Evolutionary conservation across 2,329 filamentous ascomycete species (phyloP).

Genomic region (Aspergillus sp.): DNA sequence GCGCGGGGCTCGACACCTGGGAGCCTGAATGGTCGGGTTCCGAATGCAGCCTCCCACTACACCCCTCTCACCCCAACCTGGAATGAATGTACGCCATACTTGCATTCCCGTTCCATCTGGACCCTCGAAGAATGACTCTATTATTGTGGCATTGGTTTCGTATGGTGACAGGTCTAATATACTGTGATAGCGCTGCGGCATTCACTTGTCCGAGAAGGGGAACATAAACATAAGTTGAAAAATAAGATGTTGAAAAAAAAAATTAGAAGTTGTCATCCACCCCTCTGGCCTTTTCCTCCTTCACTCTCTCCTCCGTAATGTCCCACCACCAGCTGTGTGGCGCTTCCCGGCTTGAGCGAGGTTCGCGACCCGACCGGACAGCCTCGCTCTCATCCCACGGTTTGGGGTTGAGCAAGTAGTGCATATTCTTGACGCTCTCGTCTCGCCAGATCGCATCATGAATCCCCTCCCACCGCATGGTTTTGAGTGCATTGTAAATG

Average conservation of each 20-base stretch:
- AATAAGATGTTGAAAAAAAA: not conserved
- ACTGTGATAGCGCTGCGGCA: not conserved
- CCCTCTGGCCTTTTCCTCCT: conserved; percentile 44
- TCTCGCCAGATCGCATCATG: conserved; percentile 63
- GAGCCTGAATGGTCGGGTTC: not conserved
- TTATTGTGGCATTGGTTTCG: not conserved
- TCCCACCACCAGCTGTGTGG: conserved; percentile 62
- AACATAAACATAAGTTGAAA: not conserved
- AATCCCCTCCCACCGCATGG: conserved; percentile 55
- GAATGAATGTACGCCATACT: not conserved
- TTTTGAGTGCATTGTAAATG: conserved; percentile 63
- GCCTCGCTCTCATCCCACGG: conserved; percentile 58
- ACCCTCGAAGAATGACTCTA: not conserved
- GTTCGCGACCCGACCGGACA: conserved; percentile 7
- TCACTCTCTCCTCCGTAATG: conserved; percentile 51
- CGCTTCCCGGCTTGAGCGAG: conserved; percentile 44
- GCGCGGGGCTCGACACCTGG: not conserved
- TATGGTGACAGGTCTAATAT: not conserved
- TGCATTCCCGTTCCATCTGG: not conserved
- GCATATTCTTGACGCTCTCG: conserved; percentile 62
- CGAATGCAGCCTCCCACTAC: not conserved
- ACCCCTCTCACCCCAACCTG: not conserved
- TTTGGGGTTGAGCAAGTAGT: conserved; percentile 64
- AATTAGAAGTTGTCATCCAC: not conserved
- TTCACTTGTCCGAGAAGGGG: not conserved